Evolutionary conservation across 371 early-diverging fungal species (phyloP), one percentile per base, ranked within the genome.

Genomic region (Mucor velutinosus): DNA sequence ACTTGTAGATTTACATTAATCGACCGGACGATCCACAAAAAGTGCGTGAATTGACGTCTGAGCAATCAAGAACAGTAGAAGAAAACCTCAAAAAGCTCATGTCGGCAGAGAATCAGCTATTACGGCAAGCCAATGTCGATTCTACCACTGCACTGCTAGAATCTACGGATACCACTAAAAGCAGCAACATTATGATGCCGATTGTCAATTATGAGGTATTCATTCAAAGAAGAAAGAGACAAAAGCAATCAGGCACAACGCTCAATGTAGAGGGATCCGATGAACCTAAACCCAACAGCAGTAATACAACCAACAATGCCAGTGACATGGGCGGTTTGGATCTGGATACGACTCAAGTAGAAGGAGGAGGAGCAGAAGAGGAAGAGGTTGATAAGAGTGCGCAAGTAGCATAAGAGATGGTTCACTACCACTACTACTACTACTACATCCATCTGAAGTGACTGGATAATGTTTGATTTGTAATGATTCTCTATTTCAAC

Each of bases 11-110:
- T 3, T 88, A 84, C 69, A 84, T 86, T 29, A 71, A 81, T 39
- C 76, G 88, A 59, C 86, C 88, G 15, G 83, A 83, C 27, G 86
- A 88, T 69, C 86, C 86, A 25, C 88, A 86, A 79, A 81, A 74
- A 55, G 85, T 88, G 25, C 73, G 88, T 21, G 87, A 86, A 55
- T 69, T 88, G 19, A 88, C 86, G 45, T 84, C 87, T 23, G 85
- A 88, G 33, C 88, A 88, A 77, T 86, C 88, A 17, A 78, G 88
- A 33, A 80, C 85, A 30, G 88, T 88, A 7, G 88, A 88, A 70
- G 85, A 86, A 21, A 88, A 88, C 45, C 60, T 88, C 58, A 88
- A 88, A 59, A 79, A 82, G 37, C 62, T 88, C 12, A 86, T 86
- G 84, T 79, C 86, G 7, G 82, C 82, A 0, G 87, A 86, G 64